Evolutionary conservation across 2,329 filamentous ascomycete species (phyloP).

Genomic region (Colletotrichum limetticola): DNA sequence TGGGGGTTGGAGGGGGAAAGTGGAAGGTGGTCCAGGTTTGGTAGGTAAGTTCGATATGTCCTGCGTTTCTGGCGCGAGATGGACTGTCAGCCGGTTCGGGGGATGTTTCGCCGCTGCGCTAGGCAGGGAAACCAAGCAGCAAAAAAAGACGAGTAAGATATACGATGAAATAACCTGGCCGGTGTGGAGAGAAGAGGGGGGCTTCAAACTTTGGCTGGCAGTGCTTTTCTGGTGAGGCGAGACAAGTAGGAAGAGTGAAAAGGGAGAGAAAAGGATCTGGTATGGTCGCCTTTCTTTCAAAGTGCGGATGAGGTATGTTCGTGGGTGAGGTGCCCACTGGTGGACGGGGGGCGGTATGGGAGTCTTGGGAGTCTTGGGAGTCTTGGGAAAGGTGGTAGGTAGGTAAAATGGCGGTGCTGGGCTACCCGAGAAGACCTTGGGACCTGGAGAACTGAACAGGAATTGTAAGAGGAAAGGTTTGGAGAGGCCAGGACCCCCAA

Average conservation of each 20-base stretch:
- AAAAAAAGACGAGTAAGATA: background rate
- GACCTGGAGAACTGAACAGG: background rate
- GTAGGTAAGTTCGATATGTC: conserved; percentile 15
- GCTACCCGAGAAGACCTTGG: background rate
- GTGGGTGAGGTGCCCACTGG: background rate
- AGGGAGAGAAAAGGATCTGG: background rate
- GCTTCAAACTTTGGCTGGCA: conserved; percentile 14
- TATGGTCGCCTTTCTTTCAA: background rate
- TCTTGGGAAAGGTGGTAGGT: background rate
- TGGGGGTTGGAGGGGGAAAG: conserved; percentile 28
- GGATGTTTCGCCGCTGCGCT: conserved; percentile 16
- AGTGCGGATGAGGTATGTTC: conserved; percentile 9
- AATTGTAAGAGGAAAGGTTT: conserved; percentile 33
- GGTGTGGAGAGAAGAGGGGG: conserved; percentile 12
- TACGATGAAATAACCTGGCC: background rate
- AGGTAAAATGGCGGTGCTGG: background rate
- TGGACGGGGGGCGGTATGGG: background rate
- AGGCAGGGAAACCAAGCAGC: background rate
- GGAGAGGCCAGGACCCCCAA: conserved; percentile 32
- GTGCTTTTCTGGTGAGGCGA: conserved; percentile 3
- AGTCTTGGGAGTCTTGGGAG: background rate
- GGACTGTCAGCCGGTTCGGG: conserved; percentile 25
- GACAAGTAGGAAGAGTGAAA: background rate
- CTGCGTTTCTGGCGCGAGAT: conserved; percentile 16
- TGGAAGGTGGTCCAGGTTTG: conserved; percentile 13